These are phyloP conservation scores for Fusarium begoniae DNA, from an alignment of 2,329 filamentous ascomycete species.

Conservation along the genomic window DNA sequence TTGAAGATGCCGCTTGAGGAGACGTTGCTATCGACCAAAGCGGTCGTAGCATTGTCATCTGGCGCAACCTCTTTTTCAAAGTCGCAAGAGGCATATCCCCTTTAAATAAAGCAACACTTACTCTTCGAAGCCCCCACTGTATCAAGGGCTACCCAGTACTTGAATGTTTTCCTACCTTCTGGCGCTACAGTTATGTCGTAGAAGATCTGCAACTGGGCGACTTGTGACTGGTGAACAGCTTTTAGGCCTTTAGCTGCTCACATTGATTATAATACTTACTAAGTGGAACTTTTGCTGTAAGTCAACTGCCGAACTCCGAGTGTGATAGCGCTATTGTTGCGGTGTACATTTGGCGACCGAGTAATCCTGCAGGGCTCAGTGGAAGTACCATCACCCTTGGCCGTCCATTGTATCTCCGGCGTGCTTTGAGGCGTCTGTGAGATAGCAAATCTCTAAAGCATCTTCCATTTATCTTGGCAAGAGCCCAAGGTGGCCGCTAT, in stretches of 20 bases:
- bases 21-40: fast-evolving
- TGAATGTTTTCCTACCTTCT: background rate
- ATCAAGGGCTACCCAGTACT: too few relatives aligned
- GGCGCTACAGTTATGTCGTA: fast-evolving
- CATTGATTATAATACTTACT: too few relatives aligned
- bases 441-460: background rate
- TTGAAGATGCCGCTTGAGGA: fast-evolving
- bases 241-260: fast-evolving
- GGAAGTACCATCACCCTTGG: fast-evolving
- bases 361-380: background rate
- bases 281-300: background rate
- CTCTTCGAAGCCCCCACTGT: background rate
- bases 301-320: background rate
- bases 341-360: background rate
- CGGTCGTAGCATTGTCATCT: too few relatives aligned
- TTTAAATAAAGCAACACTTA: background rate
- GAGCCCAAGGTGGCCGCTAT: background rate
- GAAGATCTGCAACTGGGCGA: background rate
- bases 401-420: background rate
- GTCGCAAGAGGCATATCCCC: too few relatives aligned
- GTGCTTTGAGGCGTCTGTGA: too few relatives aligned
- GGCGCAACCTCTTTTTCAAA: background rate
- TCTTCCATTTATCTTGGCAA: background rate
- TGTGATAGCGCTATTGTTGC: fast-evolving
- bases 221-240: too few relatives aligned